Evolutionary conservation across 352 stramenopile species (phyloP), one percentile per base, ranked within the genome.

Genomic region (Albugo laibachii): DNA sequence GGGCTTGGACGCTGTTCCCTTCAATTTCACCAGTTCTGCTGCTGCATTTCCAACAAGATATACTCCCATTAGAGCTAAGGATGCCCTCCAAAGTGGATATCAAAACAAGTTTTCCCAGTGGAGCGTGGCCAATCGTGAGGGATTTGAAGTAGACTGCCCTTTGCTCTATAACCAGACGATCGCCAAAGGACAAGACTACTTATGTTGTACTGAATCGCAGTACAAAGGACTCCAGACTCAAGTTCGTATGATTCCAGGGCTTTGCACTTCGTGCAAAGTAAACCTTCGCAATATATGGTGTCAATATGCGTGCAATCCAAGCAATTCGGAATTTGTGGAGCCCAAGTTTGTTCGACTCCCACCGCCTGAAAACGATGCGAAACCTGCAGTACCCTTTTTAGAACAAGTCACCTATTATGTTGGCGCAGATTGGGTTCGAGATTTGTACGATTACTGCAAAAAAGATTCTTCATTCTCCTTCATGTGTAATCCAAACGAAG

Each of bases 181-280:
- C 36, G 56, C 57, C 27, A 54, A 65, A 39, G 61, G 54, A 15
- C 36, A 79, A 36, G 63, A 83, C 37, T 61, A 74, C 13, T 41
- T 88, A 12, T 88, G 76, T 56, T 88, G 76, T 55, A 86, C 76
- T 0, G 73, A 88, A 51, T 60, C 49, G n/a, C 73, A 88, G 53
- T 88, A 83, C 46, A 53, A 63, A 39, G 59, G 50, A 8, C 53
- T 88, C 35, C 68, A 74, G 47, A 63, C 56, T 11, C 69, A 84
- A 42, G 55, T 83, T 31, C 63, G 64, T n/a, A 47, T 76, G 57
- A 58, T 86, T 34, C 59, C 59, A 1, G 69, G 63, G 5, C 56
- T 72, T 19, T 86, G 76, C 51, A 62, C 70, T 15, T 62, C 70
- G 11, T 88, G 73, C 53, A 80, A 80, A 56, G 55, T 80, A 44